Percentiles rank a stretch among this genome's conserved stretches.
Evolutionary conservation across 805 yeast genomes (phyloP).

Genomic region (Starmera amethionina): DNA sequence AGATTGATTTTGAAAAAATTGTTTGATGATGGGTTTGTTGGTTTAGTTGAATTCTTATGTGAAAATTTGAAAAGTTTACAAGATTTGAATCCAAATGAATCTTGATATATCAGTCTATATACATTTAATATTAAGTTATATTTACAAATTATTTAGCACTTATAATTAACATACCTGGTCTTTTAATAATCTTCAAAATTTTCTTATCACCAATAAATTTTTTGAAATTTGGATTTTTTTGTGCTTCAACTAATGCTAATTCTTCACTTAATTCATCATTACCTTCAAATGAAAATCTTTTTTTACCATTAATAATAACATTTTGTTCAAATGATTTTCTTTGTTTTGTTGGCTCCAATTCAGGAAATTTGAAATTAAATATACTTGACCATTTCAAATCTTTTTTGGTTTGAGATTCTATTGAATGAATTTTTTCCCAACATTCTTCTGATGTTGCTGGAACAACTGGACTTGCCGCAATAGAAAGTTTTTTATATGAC

Average conservation of each 20-base stretch:
- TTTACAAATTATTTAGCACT: not conserved
- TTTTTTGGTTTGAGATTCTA: slow-evolving; percentile 15
- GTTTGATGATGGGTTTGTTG: slow-evolving; percentile 32
- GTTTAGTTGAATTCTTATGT: slow-evolving; percentile 40
- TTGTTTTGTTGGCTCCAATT: slow-evolving; percentile 24
- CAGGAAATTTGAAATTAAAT: slow-evolving; percentile 60
- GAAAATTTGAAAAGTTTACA: slow-evolving; percentile 43
- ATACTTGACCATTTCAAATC: slow-evolving; percentile 37
- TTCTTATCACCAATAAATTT: slow-evolving; percentile 31
- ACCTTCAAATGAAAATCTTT: slow-evolving; percentile 36
- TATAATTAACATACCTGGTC: slow-evolving; percentile 17
- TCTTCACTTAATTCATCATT: slow-evolving; percentile 26
- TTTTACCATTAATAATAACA: slow-evolving; percentile 68
- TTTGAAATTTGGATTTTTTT: slow-evolving; percentile 27
- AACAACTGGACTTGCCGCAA: slow-evolving; percentile 67
- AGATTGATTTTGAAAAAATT: slow-evolving; percentile 33
- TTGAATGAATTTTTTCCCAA: slow-evolving; percentile 34
- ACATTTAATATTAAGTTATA: not conserved
- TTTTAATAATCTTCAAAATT: slow-evolving; percentile 46
- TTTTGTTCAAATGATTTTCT: slow-evolving; percentile 34
- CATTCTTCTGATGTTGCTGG: slow-evolving; percentile 82
- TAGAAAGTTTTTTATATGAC: slow-evolving; percentile 42
- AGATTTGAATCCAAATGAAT: slow-evolving; percentile 1
- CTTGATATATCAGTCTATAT: not conserved
- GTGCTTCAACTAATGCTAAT: slow-evolving; percentile 27